Evolutionary conservation across 2,329 filamentous ascomycete genomes (phyloP), one percentile per base, ranked within the genome.

Genomic region (Botrytis byssoidea): DNA sequence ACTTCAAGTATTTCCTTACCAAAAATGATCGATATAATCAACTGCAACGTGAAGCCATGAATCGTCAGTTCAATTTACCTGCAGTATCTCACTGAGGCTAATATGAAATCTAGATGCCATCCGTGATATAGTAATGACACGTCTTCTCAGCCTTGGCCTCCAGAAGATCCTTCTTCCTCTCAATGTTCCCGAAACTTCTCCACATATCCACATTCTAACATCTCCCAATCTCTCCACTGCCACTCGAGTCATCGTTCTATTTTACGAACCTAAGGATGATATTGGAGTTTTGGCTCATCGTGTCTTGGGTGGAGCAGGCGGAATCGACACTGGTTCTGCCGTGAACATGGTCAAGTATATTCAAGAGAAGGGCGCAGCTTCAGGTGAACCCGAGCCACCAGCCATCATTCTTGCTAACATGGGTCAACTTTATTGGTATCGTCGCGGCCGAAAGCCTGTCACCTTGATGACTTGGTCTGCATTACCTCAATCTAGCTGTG

Each of bases 11-110:
- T 85, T 91, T 90, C 81, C 82, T 92, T 71, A 91, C 88, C 80
- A 90, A 89, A 77, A 94, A 94, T 81, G 85, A 88, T n/a, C 90
- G 94, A 55, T 87, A 91, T 83, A 97, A 97, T 81, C 87, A 91
- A 59, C 85, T 91, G 32, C 93, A 94, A 78, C 88, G 91, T 29
- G 92, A 92, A 76, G 86, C 90, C 57, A 90, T 97, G 82, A 91
- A 97, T 78, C 83, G 93, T 93, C 81, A 77, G 85, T 81, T n/a
- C 44, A 67, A n/a, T 57, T 46, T 40, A 14, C 14, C 37, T 55
- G 5, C 18, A 32, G 35, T 2, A 20, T 67, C 9, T 48, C 8
- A n/a, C n/a, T 32, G 32, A 67, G 25, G 57, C 40, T 60, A 59
- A 72, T 16, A 37, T 29, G 35, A 29, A 65, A 77, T 42, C 16